phyloP scores from a whole-genome alignment of 163 green algal species.

The Chloroidium sp. region DNA sequence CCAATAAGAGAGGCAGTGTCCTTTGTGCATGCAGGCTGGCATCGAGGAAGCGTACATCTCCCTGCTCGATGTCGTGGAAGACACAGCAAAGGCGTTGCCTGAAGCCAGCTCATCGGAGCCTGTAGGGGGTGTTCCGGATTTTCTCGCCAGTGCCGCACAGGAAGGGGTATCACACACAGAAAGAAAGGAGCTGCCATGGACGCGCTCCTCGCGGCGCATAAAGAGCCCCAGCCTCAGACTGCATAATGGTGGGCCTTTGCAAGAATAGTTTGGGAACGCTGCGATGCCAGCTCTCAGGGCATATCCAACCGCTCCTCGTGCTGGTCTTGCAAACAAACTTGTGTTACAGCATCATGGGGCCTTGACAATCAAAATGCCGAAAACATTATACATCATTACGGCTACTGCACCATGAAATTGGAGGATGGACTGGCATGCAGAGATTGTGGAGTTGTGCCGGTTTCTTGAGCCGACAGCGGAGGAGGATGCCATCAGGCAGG shows the following conservation, averaged over 20 bases:
- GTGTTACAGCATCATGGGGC: too few species aligned
- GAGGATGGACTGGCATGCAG: conserved; percentile 20
- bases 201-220: conserved; percentile 19
- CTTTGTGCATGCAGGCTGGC: background rate
- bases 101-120: too few species aligned
- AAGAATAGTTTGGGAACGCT: background rate
- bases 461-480: conserved; percentile 51
- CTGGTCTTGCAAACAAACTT: too few species aligned
- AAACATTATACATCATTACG: too few species aligned
- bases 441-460: conserved; percentile 59
- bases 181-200: conserved; percentile 10
- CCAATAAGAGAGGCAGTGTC: too few species aligned
- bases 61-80: background rate
- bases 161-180: too few species aligned
- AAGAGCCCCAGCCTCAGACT: conserved; percentile 34
- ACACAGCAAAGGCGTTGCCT: background rate
- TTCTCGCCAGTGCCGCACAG: too few species aligned
- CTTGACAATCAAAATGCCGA: too few species aligned
- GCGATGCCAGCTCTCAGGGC: background rate
- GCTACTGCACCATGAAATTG: background rate
- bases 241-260: conserved; percentile 30
- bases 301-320: too few species aligned
- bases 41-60: background rate
- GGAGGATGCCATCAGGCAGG: conserved; percentile 46
- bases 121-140: too few species aligned